These are phyloP conservation scores for Russula dissimulans DNA, from an alignment of 768 basidiomycete genomes.

Conservation along the genomic window DNA sequence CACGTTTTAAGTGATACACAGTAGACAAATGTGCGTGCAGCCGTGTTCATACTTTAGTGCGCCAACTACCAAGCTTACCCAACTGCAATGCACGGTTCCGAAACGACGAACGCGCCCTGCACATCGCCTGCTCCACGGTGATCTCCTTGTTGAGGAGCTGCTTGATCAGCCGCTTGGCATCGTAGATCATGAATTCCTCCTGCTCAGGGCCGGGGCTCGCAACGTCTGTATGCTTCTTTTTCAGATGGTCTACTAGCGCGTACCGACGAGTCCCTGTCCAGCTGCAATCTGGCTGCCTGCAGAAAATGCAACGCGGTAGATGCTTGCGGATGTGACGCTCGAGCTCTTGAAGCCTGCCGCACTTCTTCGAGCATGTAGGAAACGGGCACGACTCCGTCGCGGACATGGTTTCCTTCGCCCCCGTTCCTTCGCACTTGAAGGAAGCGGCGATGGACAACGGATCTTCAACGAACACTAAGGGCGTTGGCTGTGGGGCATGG, in stretches of 20 bases:
- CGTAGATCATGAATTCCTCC: not conserved
- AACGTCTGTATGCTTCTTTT: not conserved
- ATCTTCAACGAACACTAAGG: not conserved
- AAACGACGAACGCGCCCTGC: not conserved
- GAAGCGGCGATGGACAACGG: not conserved
- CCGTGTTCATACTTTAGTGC: not conserved
- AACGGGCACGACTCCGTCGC: not conserved
- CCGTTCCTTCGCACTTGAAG: not conserved
- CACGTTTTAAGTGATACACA: no score
- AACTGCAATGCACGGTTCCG: not conserved
- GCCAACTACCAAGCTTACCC: not conserved
- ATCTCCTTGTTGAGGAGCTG: not conserved
- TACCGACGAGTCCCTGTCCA: not conserved
- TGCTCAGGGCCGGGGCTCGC: not conserved
- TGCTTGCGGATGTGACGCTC: not conserved
- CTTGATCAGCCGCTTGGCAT: not conserved
- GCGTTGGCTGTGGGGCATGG: not conserved
- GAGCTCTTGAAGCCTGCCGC: not conserved
- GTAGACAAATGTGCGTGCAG: no score
- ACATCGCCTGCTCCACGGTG: not conserved
- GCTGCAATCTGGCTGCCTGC: not conserved
- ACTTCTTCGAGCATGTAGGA: not conserved
- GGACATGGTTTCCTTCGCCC: not conserved
- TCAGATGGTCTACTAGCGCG: not conserved
- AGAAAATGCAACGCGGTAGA: not conserved